A percentile compares a stretch with the other conserved stretches of the same genome.
Conservation (phyloP, 768 basidiomycete genomes). For the Boletellus ananas region DNA sequence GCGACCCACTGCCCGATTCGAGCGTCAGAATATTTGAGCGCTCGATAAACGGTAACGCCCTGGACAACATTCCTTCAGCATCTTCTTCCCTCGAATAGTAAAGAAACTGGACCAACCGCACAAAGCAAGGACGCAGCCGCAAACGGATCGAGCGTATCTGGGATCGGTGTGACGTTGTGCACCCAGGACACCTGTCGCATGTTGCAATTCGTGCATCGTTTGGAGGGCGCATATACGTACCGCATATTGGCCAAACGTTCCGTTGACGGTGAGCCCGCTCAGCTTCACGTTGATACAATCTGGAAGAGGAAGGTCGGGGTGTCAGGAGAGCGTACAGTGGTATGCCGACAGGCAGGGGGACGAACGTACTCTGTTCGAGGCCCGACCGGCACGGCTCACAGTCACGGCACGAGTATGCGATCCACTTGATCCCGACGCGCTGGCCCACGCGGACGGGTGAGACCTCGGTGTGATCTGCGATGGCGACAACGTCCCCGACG, state of each 20-base stretch:
- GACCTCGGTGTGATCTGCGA: conserved; percentile 56
- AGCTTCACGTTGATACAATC: conserved; percentile 58
- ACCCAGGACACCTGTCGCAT: conserved; percentile 59
- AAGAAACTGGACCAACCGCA: conserved; percentile 41
- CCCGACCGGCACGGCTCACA: conserved; percentile 78
- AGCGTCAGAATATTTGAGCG: conserved; percentile 67
- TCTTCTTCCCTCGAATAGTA: no score
- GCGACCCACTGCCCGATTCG: conserved; percentile 72
- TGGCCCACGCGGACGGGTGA: conserved; percentile 72
- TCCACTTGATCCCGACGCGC: conserved; percentile 81
- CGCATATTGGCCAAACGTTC: conserved; percentile 71
- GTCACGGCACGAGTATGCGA: conserved; percentile 67
- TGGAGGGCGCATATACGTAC: conserved; percentile 29
- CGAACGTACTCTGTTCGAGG: conserved; percentile 65
- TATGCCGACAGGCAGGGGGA: not conserved
- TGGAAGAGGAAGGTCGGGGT: conserved; percentile 16
- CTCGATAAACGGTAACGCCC: conserved; percentile 86
- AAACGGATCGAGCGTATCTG: conserved; percentile 58
- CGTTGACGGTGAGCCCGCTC: conserved; percentile 73
- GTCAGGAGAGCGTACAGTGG: not conserved
- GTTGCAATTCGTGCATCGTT: not conserved
- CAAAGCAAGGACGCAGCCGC: conserved; percentile 76
- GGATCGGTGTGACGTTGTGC: conserved; percentile 75
- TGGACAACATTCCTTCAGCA: conserved; percentile 16
- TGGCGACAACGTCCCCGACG: conserved; percentile 77